phyloP scores from a whole-genome alignment of 352 stramenopile genomes.

The Pythium phragmiticola region DNA sequence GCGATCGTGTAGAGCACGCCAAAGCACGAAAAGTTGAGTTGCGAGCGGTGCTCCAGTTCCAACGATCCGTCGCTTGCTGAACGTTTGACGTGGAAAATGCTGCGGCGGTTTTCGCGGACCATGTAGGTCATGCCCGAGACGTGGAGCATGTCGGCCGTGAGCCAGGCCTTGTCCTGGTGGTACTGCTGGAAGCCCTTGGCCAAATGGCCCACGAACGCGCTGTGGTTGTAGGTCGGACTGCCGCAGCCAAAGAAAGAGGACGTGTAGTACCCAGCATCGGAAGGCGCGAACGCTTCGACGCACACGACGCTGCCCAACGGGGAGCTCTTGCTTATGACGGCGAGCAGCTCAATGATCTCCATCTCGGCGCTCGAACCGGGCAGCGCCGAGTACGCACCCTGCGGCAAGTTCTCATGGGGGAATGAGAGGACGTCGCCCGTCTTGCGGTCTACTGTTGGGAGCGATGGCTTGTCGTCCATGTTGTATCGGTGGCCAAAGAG shows the following conservation, averaged over 20 bases:
- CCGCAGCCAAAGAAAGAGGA: slow-evolving; percentile 25
- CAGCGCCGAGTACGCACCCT: slow-evolving; percentile 11
- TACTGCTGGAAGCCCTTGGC: slow-evolving; percentile 22
- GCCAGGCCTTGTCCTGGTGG: slow-evolving; percentile 32
- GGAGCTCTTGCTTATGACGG: slow-evolving; percentile 27
- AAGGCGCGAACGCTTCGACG: slow-evolving; percentile 23
- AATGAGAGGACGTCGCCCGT: neutral
- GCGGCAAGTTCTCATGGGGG: neutral
- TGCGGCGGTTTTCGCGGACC: slow-evolving; percentile 30
- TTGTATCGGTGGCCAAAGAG: slow-evolving; percentile 31
- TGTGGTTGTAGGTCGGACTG: slow-evolving; percentile 25
- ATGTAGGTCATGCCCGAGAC: slow-evolving; percentile 30
- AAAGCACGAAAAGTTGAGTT: slow-evolving; percentile 31
- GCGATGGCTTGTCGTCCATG: slow-evolving; percentile 27
- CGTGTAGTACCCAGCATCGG: slow-evolving; percentile 21
- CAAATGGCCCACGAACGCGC: slow-evolving; percentile 22
- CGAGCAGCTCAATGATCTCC: slow-evolving; percentile 30
- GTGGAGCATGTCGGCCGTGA: slow-evolving; percentile 27
- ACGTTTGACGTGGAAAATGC: slow-evolving; percentile 17
- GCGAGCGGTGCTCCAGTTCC: slow-evolving; percentile 20
- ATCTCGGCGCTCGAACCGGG: slow-evolving; percentile 23
- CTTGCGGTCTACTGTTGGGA: neutral
- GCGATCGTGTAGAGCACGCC: slow-evolving; percentile 28
- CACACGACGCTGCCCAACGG: slow-evolving; percentile 23
- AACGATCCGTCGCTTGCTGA: neutral